These are phyloP conservation scores for Blastobotrys raffinosifermentans DNA, from an alignment of 1,139 yeast genomes.

Conservation along the genomic window DNA sequence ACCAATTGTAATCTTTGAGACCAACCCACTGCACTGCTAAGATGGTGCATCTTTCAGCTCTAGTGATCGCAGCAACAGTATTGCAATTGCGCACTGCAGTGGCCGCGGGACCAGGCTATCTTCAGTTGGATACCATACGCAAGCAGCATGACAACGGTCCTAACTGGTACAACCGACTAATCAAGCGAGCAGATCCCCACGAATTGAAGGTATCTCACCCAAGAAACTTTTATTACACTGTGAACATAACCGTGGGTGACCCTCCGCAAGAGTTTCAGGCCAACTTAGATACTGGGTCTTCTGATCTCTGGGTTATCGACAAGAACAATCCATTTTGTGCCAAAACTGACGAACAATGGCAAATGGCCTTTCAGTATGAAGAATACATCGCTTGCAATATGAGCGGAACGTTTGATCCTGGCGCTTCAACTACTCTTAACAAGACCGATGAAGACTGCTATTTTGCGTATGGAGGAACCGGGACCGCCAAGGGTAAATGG, in stretches of 20 bases:
- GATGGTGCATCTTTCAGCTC: too few species aligned
- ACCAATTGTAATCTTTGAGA: too few species aligned
- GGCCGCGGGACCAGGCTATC: too few species aligned
- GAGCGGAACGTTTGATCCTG: slow-evolving; percentile 16
- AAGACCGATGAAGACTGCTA: slow-evolving; percentile 22
- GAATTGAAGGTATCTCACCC: too few species aligned
- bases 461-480: slow-evolving; percentile 57
- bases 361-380: slow-evolving; percentile 21
- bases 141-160: too few species aligned
- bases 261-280: slow-evolving; percentile 14
- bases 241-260: slow-evolving; percentile 14
- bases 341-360: not conserved
- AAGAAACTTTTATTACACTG: slow-evolving; percentile 23
- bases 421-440: slow-evolving; percentile 17
- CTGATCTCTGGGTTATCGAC: slow-evolving; percentile 53
- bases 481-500: slow-evolving; percentile 42
- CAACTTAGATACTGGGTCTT: slow-evolving; percentile 55
- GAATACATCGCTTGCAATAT: slow-evolving; percentile 10
- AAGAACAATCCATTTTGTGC: slow-evolving; percentile 22
- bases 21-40: too few species aligned
- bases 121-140: too few species aligned
- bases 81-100: too few species aligned
- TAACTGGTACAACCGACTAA: too few species aligned
- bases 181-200: too few species aligned
- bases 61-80: too few species aligned